Evolutionary conservation across 2,329 filamentous ascomycete genomes (phyloP).

Genomic region (Beauveria scarabaeidicola): DNA sequence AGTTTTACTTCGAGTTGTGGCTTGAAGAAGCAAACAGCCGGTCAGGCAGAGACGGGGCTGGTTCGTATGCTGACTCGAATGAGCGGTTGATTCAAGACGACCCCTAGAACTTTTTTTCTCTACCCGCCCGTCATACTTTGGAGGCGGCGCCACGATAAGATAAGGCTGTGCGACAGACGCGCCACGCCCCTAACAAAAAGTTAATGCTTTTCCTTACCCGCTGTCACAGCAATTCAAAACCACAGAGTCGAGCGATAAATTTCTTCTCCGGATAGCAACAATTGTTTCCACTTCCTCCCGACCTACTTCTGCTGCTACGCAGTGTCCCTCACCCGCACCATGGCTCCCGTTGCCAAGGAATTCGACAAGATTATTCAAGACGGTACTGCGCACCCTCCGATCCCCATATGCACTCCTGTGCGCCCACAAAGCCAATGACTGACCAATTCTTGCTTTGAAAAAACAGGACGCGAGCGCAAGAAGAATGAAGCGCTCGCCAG

Average conservation of each 20-base stretch:
- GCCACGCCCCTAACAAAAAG: background rate
- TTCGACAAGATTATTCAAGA: slow-evolving; percentile 16
- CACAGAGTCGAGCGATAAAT: background rate
- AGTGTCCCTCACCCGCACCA: background rate
- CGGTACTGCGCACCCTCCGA: background rate
- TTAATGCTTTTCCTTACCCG: background rate
- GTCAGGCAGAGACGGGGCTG: background rate
- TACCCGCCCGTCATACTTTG: background rate
- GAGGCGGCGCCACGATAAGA: slow-evolving; percentile 1
- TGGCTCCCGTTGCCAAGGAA: slow-evolving; percentile 13
- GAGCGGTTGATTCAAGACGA: background rate
- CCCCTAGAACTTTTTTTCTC: slow-evolving; percentile 5
- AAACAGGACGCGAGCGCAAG: slow-evolving; percentile 56
- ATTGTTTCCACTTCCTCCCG: background rate
- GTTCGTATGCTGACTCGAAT: too few species aligned
- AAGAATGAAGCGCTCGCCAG: slow-evolving; percentile 64
- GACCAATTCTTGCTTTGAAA: background rate
- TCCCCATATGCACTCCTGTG: background rate
- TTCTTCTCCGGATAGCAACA: background rate
- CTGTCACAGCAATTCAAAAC: background rate
- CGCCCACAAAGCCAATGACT: background rate
- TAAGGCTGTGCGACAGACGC: slow-evolving; percentile 8
- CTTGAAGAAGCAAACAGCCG: background rate
- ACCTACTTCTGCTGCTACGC: background rate
- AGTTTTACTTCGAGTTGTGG: background rate